Evolutionary conservation across 1,284 basidiomycete species (phyloP).

Genomic region (Ustilago hordei): DNA sequence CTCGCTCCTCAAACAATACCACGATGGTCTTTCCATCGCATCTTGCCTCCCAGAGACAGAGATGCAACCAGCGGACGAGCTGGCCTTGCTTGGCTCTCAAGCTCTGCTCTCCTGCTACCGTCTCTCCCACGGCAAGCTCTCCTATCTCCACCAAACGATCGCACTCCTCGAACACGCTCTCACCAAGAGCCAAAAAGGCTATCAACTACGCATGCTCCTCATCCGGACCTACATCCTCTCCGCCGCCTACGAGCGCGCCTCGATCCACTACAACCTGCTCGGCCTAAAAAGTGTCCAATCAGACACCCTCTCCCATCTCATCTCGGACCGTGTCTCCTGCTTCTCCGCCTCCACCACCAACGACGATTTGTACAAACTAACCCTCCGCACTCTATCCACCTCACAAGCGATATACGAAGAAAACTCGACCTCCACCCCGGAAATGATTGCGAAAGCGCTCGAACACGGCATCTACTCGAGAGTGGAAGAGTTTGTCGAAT

Average conservation of each 20-base stretch:
- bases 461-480: conserved; percentile 58
- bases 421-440: conserved; percentile 39
- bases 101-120: conserved; percentile 74
- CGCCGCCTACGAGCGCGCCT: conserved; percentile 40
- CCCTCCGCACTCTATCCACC: conserved; percentile 24
- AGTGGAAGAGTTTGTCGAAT: conserved; percentile 59
- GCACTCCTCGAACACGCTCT: conserved; percentile 47
- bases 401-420: conserved; percentile 53
- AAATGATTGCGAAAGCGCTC: conserved; percentile 55
- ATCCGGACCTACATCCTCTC: conserved; percentile 44
- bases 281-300: conserved; percentile 52
- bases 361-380: conserved; percentile 29
- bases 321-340: conserved; percentile 27
- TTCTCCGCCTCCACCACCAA: conserved; percentile 22
- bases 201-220: conserved; percentile 56
- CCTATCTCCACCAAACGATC: conserved; percentile 25
- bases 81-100: conserved; percentile 80
- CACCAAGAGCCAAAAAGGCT: conserved; percentile 51
- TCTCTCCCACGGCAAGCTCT: conserved; percentile 20
- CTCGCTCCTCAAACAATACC: conserved; percentile 71
- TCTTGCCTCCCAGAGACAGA: conserved; percentile 77
- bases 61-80: conserved; percentile 86
- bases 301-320: conserved; percentile 51
- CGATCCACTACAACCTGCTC: conserved; percentile 41
- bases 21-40: conserved; percentile 75